Base-by-base conservation (phyloP, 2,329 filamentous ascomycete species). In the Penicillium sp. region DNA sequence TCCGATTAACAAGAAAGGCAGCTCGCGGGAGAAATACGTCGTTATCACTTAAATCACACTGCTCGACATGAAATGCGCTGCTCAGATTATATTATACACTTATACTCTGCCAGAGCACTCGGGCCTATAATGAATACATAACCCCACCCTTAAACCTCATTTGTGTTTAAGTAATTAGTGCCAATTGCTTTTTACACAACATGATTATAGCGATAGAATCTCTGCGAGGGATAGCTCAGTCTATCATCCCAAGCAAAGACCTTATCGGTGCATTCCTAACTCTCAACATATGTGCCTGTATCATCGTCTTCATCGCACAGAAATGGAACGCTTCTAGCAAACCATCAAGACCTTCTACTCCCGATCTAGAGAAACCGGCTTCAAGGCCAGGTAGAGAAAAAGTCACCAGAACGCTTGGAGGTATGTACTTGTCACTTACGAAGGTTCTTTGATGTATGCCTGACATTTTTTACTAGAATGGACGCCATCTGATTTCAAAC, bases 401-500 rank as follows among this genome's bases (percentile, higher is more conserved):
- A 61, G 43, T 72, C 5, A 70, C 74, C 0, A 71, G 81, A 19
- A 69, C 76, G 50, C 75, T 73, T 19, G 82, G 83, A 69, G 80
- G 82, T 84, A 74, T 54, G 67, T 59, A 27, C 9, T 39, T 35
- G 26, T 10, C 35, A 14, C 23, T 29, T 9, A 21, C 19, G 6
- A 19, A 31, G 8, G 4, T 1, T 26, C 14, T 13, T 45, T 35
- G 27, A 3, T 35, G 13, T 16, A 25, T 26, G 45, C 13, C 23
- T 29, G 26, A 42, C 19, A 23, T 14, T 2, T 2, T 25, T 2
- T 25, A 29, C 26, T 29, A 76, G 81, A 81, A 75, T 90, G 87
- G 86, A 73, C 66, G 4, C 82, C 85, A 0, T 81, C 79, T 13
- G 64, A 76, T 52, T 92, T 88, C 78, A 80, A 81, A 58, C 78